Evolutionary conservation across 768 basidiomycete genomes (phyloP), one percentile per base, ranked within the genome.

Genomic region (Lactifluus hygrophoroides): DNA sequence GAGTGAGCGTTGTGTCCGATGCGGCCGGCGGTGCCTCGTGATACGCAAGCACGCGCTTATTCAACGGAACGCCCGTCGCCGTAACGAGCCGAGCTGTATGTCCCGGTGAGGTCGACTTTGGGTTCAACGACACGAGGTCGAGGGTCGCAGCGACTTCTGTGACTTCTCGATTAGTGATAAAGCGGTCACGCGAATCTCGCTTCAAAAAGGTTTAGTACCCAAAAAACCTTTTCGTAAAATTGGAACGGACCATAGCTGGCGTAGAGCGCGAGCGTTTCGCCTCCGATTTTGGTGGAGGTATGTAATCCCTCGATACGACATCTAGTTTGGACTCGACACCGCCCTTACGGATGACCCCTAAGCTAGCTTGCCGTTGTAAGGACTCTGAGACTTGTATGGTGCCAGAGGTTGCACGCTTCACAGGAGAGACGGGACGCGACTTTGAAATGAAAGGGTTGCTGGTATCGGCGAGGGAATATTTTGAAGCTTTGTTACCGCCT

Each of bases 11-110:
- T 1, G 79, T 80, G 64, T 92, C 88, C 2, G 88, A 85, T 2
- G 86, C 85, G 0, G 92, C 69, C 2, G 92, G 88, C 0, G 94
- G 93, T 16, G 83, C 83, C 68, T 94, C 91, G 69, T 91, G 87
- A 71, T 93, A 96, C 5, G 88, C 85, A 7, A 96, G 80, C 51
- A 96, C 86, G 34, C 93, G 86, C 23, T 86, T 82, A 66, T 86
- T 88, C 51, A 88, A 70, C 10, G 85, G 83, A 14, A 92, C 79
- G 21, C 88, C 89, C 0, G 88, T 80, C 1, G 90, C 89, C 0
- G 79, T 83, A 6, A 81, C 85, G 19, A 92, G 79, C 40, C 90
- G 81, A 11, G 87, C 86, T 0, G 88, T 88, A 67, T 91, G 90
- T 0, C 84, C 81, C 1, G 88, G 88, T 0, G 89, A 90, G 13